These are phyloP conservation scores for Backusella psychrophila DNA, from an alignment of 192 early-diverging fungal genomes.

Conservation along the genomic window DNA sequence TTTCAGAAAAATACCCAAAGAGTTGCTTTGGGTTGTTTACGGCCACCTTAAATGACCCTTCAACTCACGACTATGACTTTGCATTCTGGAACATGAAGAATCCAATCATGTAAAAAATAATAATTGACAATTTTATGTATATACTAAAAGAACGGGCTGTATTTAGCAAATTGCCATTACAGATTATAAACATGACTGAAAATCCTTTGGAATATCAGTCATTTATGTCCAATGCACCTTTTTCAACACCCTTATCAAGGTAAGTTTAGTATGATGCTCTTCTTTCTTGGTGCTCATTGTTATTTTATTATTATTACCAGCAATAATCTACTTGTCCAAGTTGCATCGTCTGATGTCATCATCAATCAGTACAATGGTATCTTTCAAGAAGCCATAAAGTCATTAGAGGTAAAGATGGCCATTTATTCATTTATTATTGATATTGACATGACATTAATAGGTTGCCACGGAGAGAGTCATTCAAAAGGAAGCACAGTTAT, in stretches of 20 bases:
- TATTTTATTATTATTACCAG: not conserved
- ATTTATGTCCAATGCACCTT: not conserved
- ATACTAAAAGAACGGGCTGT: not conserved
- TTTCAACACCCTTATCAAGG: not conserved
- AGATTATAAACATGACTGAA: conserved; percentile 1
- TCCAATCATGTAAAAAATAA: not conserved
- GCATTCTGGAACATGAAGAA: conserved; percentile 4
- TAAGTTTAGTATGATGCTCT: not conserved
- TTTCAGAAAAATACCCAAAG: conserved; percentile 2
- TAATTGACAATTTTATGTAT: too few species aligned
- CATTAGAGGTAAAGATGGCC: not conserved
- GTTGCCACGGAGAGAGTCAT: not conserved
- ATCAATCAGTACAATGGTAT: not conserved
- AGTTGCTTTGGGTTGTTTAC: conserved; percentile 1
- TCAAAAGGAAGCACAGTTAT: not conserved
- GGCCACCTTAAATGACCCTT: not conserved
- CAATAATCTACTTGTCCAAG: not conserved
- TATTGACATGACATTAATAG: not conserved
- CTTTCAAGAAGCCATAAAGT: not conserved
- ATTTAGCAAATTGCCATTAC: not conserved
- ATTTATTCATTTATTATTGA: not conserved
- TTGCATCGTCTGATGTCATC: not conserved
- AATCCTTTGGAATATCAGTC: not conserved
- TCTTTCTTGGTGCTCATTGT: not conserved
- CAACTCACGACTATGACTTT: not conserved